Percentiles rank a stretch among this genome's conserved stretches.
Evolutionary conservation across 768 basidiomycete species (phyloP).

Genomic region (Tricholoma sp.): DNA sequence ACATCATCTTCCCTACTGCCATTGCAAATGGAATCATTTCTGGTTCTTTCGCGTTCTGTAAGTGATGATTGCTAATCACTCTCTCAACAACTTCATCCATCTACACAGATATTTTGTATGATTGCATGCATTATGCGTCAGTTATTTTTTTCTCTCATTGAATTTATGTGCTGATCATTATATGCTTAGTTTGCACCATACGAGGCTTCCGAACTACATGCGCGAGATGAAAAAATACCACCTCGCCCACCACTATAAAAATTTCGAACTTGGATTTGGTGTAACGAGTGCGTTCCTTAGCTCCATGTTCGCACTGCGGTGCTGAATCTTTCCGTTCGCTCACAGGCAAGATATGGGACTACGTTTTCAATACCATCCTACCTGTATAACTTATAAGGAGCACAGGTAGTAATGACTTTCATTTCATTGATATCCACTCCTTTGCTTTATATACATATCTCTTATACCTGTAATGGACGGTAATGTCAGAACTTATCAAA

Average conservation of each 20-base stretch:
- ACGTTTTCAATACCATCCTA: constrained; percentile 81
- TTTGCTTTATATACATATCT: background rate
- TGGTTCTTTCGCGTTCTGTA: constrained; percentile 76
- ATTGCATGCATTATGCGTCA: constrained; percentile 90
- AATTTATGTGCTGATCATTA: background rate
- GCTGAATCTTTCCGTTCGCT: background rate
- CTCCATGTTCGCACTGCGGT: background rate
- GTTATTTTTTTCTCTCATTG: constrained; percentile 20
- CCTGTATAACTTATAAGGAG: constrained; percentile 44
- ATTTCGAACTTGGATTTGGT: constrained; percentile 95
- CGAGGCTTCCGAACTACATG: constrained; percentile 79
- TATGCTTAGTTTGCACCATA: constrained; percentile 67
- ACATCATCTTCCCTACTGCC: constrained; percentile 74
- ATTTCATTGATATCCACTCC: background rate
- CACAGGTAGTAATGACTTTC: background rate
- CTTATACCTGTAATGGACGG: background rate
- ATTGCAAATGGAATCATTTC: constrained; percentile 91
- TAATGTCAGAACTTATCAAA: background rate
- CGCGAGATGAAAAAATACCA: constrained; percentile 96
- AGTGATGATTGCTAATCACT: constrained; percentile 19
- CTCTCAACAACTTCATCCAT: background rate
- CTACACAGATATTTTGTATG: constrained; percentile 68
- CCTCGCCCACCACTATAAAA: constrained; percentile 96
- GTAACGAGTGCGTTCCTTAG: constrained; percentile 67
- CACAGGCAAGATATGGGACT: constrained; percentile 89